Base-by-base conservation (phyloP, 1,139 yeast species). In the Taphrina confusa region DNA sequence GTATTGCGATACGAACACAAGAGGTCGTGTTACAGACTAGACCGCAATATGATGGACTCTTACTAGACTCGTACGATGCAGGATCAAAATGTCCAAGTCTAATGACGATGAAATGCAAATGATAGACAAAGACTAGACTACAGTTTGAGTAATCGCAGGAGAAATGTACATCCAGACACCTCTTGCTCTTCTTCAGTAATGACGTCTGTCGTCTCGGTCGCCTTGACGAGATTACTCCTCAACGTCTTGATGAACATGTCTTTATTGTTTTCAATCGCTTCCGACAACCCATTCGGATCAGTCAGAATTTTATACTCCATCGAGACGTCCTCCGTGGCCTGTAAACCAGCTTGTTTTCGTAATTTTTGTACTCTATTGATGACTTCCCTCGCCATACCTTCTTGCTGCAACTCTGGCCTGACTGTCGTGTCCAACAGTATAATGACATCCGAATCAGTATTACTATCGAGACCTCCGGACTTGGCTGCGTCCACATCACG, bases 321-420 rank as follows among this genome's bases (percentile, higher is more conserved):
- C 67, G 82, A 76, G 57, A 94, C 94, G 68, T 94, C 98, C 71
- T 94, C 98, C 46, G 97, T 91, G 63, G 95, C 91, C 70, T 87
- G 88, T 70, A 94, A 80, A 42, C 96, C 96, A 65, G 89, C 91
- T 80, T 91, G 90, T 84, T 94, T 94, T 76, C 99, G 87, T 73
- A 91, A 82, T 75, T 96, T 87, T 80, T 94, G 99, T 68, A 94
- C 90, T 76, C 98, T 90, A 81, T 94, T 94, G 70, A 92, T 82
- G 71, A 94, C 80, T 74, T 94, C 98, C 78, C 99, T 88, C 5
- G 96, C 96, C 69, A 87, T 80, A 73, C 97, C 97, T 77, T 92
- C 97, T 58, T 87, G 83, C 76, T 86, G 86, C 73, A 91, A 80
- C 68, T 91, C 96, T 47, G 91, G 90, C 71, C 92, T 86, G 63